Evolutionary conservation across 768 basidiomycete genomes (phyloP).

Genomic region (Kwoniella mangroviensis): DNA sequence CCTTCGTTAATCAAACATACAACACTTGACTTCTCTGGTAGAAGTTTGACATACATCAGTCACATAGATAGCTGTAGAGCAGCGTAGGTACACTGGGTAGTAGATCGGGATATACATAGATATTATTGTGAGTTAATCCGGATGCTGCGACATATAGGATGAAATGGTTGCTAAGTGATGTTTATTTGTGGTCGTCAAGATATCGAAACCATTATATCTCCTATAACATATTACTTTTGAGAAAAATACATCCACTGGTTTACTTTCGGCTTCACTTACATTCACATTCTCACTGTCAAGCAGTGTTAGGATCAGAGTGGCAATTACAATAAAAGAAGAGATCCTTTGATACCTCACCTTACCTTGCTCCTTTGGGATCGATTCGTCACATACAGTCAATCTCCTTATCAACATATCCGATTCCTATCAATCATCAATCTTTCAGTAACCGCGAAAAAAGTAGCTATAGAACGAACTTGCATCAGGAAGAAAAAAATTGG

Average conservation of each 20-base stretch:
- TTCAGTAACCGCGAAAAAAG: neutral
- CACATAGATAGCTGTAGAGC: neutral
- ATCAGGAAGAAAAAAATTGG: too few species aligned
- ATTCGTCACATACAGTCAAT: neutral
- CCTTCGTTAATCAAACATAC: neutral
- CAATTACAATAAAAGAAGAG: neutral
- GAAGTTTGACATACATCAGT: neutral
- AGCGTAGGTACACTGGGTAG: neutral
- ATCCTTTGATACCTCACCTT: neutral
- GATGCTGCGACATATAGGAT: neutral
- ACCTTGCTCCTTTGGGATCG: neutral
- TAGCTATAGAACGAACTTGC: too few species aligned
- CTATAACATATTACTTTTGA: too few species aligned
- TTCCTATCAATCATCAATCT: neutral
- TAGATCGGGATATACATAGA: neutral
- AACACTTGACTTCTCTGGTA: slow-evolving; percentile 5
- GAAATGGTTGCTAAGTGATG: neutral
- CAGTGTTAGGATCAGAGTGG: neutral
- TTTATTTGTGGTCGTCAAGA: too few species aligned
- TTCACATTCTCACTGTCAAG: neutral
- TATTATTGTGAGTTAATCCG: neutral
- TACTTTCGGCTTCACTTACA: too few species aligned
- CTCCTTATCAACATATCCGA: neutral
- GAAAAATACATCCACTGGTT: too few species aligned
- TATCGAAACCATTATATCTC: too few species aligned